Conservation (phyloP, 2,329 filamentous ascomycete genomes). For the Seiridium cupressi region DNA sequence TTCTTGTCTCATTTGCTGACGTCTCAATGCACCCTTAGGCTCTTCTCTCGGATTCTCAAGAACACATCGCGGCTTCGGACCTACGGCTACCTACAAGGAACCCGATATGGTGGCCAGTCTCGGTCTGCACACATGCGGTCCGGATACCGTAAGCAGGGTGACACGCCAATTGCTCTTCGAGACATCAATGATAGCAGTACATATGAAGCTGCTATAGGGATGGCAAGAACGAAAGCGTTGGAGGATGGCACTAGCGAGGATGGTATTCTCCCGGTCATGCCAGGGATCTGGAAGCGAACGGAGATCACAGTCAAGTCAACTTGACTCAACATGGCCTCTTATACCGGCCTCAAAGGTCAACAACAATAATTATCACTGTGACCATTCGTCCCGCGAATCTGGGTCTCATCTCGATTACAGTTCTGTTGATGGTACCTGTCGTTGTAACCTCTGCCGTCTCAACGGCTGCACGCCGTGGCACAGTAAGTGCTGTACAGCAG, state of each 20-base stretch:
- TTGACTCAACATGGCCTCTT: not conserved
- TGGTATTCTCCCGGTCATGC: not conserved
- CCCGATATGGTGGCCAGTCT: not conserved
- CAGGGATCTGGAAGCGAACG: not conserved
- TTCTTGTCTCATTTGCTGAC: not conserved
- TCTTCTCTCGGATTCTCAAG: not conserved
- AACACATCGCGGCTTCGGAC: not conserved
- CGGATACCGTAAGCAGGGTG: not conserved
- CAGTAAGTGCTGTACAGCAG: too few species aligned
- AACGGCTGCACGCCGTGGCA: too few species aligned
- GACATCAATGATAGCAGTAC: too few species aligned
- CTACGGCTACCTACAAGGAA: not conserved
- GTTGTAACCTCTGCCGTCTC: too few species aligned
- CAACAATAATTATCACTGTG: too few species aligned
- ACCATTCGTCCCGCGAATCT: too few species aligned
- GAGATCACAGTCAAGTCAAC: not conserved
- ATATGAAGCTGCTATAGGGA: not conserved
- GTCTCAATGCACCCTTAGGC: not conserved
- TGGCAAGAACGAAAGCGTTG: not conserved
- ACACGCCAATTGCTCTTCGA: not conserved
- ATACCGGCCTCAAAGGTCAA: not conserved
- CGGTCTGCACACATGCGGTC: not conserved
- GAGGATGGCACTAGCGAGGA: not conserved
- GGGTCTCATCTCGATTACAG: too few species aligned
- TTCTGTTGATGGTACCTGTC: too few species aligned